Percentiles rank a stretch among this genome's conserved stretches.
Evolutionary conservation across 1,284 basidiomycete species (phyloP).

Genomic region (Ustilago tritici): DNA sequence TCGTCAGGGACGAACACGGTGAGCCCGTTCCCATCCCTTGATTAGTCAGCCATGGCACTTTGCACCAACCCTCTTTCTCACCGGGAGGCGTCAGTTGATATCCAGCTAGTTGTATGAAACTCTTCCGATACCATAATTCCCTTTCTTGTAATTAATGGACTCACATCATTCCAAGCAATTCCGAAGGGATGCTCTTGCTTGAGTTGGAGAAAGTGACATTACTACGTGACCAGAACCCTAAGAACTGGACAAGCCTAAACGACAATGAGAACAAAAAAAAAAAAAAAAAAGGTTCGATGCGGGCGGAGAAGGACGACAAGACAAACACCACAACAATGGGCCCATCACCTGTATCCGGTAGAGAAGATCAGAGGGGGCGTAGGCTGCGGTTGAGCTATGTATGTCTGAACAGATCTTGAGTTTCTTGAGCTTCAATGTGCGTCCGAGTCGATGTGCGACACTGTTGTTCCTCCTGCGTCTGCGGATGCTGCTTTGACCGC

Average conservation of each 20-base stretch:
- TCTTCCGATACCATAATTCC: conserved; percentile 29
- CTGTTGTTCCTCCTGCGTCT: conserved; percentile 23
- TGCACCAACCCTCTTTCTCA: neutral
- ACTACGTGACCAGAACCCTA: neutral
- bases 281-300: neutral
- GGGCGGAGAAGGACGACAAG: neutral
- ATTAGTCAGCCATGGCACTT: neutral
- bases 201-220: conserved; percentile 7
- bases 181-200: neutral
- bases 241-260: neutral
- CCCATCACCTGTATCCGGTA: neutral
- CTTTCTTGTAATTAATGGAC: conserved; percentile 31
- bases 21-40: conserved; percentile 68
- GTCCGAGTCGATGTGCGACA: conserved; percentile 15
- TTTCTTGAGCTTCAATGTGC: conserved; percentile 17
- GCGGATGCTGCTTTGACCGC: conserved; percentile 32
- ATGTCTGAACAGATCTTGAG: conserved; percentile 31
- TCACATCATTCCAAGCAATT: neutral
- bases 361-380: neutral
- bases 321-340: neutral
- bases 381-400: conserved; percentile 2
- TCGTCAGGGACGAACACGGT: conserved; percentile 68
- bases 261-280: conserved; percentile 2
- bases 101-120: neutral
- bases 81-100: neutral